A percentile compares a stretch with the other conserved stretches of the same genome.
phyloP scores from a whole-genome alignment of 495 filamentous ascomycete genomes.

The Penicillium simplicissimum region DNA sequence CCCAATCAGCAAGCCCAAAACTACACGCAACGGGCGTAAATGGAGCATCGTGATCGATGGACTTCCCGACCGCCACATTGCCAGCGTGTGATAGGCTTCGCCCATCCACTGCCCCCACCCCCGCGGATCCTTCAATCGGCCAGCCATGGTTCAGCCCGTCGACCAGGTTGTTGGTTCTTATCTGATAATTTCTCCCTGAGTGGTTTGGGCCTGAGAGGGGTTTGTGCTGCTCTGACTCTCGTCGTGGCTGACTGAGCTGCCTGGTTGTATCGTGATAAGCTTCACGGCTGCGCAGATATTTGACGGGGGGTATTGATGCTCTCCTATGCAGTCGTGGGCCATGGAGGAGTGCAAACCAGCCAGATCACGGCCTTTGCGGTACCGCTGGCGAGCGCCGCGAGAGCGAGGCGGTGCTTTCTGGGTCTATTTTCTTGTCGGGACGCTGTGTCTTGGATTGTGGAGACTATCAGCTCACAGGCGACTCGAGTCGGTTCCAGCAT shows the following conservation, averaged over 20 bases:
- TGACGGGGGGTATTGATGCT: background rate
- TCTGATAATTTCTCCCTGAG: conserved; percentile 8
- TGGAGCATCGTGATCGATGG: conserved; percentile 15
- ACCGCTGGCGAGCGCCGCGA: background rate
- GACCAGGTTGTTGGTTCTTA: conserved; percentile 6
- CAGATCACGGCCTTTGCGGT: background rate
- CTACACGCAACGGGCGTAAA: background rate
- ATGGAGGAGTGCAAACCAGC: conserved; percentile 20
- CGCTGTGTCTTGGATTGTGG: background rate
- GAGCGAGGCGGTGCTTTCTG: background rate
- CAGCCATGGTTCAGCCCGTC: conserved; percentile 15
- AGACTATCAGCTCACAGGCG: background rate
- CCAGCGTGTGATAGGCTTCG: conserved; percentile 13
- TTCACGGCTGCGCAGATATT: background rate
- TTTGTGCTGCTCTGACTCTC: background rate
- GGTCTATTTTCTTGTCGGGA: background rate
- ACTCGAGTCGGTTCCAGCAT: background rate
- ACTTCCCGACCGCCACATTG: conserved; percentile 14
- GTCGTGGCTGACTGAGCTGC: background rate
- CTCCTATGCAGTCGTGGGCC: conserved; percentile 3
- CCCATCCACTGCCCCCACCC: conserved; percentile 5
- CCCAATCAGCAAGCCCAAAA: conserved; percentile 5
- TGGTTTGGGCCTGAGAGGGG: background rate
- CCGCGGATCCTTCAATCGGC: conserved; percentile 13
- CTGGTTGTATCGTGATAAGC: background rate